Evolutionary conservation across 305 asterid genomes (phyloP).

Genomic region (Caryopteris hybrid): DNA sequence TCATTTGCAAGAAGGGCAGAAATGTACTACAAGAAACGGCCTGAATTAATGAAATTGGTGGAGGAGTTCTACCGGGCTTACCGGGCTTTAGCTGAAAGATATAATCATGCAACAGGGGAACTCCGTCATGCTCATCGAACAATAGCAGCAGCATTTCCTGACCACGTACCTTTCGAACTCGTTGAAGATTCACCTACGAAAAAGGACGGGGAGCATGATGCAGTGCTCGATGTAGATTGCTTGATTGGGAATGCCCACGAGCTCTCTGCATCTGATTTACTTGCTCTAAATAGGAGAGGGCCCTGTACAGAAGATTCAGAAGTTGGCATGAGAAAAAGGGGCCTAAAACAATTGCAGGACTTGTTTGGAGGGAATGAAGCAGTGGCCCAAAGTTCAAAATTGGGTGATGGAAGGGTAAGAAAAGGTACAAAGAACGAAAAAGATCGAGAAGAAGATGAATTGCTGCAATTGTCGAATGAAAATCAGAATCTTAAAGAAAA

Average conservation of each 20-base stretch:
- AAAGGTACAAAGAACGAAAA: slow-evolving; percentile 18
- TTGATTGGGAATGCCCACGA: slow-evolving; percentile 18
- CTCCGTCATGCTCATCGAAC: slow-evolving; percentile 85
- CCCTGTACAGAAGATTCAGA: slow-evolving; percentile 23
- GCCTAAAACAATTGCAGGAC: slow-evolving; percentile 52
- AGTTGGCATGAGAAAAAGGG: slow-evolving; percentile 27
- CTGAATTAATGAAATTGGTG: slow-evolving; percentile 83
- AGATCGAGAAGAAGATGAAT: slow-evolving; percentile 25
- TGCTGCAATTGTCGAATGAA: slow-evolving; percentile 22
- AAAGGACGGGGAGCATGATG: slow-evolving; percentile 33
- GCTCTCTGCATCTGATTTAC: slow-evolving; percentile 20
- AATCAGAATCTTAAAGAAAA: slow-evolving; percentile 50
- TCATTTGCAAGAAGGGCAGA: slow-evolving; percentile 87
- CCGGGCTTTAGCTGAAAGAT: slow-evolving; percentile 87
- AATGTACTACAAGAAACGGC: slow-evolving; percentile 87
- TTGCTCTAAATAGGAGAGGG: slow-evolving; percentile 14
- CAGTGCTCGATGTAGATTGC: slow-evolving; percentile 27
- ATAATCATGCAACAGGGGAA: slow-evolving; percentile 86
- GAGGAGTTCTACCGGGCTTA: slow-evolving; percentile 87
- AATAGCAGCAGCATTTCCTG: slow-evolving; percentile 78
- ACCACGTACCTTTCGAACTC: slow-evolving; percentile 59
- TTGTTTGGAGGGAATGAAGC: slow-evolving; percentile 41
- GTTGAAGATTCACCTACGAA: slow-evolving; percentile 53
- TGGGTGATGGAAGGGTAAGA: slow-evolving; percentile 17
- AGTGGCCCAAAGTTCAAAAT: slow-evolving; percentile 16